Percentiles rank a stretch among this genome's conserved stretches.
Evolutionary conservation across 495 filamentous ascomycete species (phyloP).

Genomic region (Xylaria curta): DNA sequence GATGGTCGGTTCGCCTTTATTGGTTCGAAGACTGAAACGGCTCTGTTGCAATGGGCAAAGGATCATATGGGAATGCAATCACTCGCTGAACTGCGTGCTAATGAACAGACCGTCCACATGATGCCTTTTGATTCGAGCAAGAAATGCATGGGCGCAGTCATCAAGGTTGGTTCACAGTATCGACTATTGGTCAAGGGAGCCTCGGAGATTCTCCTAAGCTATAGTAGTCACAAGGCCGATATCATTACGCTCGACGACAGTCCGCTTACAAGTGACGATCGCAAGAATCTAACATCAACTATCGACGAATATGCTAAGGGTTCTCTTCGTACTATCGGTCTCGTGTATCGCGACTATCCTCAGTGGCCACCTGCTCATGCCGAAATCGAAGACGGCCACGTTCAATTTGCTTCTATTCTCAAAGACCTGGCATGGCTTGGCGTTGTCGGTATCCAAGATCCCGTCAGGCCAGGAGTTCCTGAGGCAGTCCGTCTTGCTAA

Average conservation of each 20-base stretch:
- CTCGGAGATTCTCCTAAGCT: constrained; percentile 70
- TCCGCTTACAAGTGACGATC: constrained; percentile 51
- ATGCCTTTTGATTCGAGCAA: constrained; percentile 72
- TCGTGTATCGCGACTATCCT: constrained; percentile 76
- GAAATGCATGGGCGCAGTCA: constrained; percentile 77
- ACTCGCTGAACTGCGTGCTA: constrained; percentile 62
- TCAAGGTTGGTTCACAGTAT: constrained; percentile 59
- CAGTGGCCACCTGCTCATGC: constrained; percentile 72
- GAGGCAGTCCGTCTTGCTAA: constrained; percentile 79
- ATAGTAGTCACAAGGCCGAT: constrained; percentile 57
- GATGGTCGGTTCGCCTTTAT: constrained; percentile 66
- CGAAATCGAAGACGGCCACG: constrained; percentile 64
- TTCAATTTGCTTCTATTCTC: constrained; percentile 71
- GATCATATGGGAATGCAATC: constrained; percentile 68
- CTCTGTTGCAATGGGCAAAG: constrained; percentile 68
- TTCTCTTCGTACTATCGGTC: constrained; percentile 76
- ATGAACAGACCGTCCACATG: constrained; percentile 63
- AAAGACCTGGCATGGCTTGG: constrained; percentile 71
- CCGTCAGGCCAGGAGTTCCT: constrained; percentile 73
- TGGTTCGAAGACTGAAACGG: constrained; percentile 79
- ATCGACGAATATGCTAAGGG: constrained; percentile 72
- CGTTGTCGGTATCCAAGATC: constrained; percentile 79
- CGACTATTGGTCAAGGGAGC: constrained; percentile 75
- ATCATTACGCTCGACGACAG: constrained; percentile 27
- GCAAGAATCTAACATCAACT: constrained; percentile 43